Evolutionary conservation across 2,329 filamentous ascomycete species (phyloP), one percentile per base, ranked within the genome.

Genomic region (Didymella glomerata): DNA sequence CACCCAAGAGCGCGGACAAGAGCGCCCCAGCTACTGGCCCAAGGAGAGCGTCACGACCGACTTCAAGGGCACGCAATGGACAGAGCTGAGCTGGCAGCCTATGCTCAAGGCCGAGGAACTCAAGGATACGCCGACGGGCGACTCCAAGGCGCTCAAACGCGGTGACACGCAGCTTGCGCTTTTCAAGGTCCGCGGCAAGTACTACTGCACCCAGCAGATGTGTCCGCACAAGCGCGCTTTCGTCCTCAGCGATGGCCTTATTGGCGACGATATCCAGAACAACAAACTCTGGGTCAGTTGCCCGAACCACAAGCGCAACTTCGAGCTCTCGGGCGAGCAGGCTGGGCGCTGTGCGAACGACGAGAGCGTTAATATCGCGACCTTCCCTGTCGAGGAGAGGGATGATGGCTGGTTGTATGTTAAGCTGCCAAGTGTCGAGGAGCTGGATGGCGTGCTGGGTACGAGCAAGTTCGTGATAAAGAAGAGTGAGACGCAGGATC

Each of bases 201-300:
- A 89, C 82, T 94, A 94, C 76, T 90, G 91, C 58, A 90, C 90
- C 14, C 93, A 97, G 79, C 92, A 97, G 74, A 97, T 97, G 93
- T 97, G 93, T 75, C 93, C 93, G 10, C 92, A 96, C 80, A 95
- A 94, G 79, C 89, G 92, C 11, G 89, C 92, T 1, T 97, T 97
- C 71, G 89, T 93, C n/a, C 86, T 97, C 25, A 90, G 90, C 0
- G 93, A 97, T 73, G 92, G 92, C 1, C 80, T 97, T 9, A 85
- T 97, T 46, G 93, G 93, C 40, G 89, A 92, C 64, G 84, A 87
- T 61, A 62, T 75, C 59, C 76, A 82, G 44, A 83, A 76, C 52
- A 81, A 86, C 62, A 88, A 88, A 60, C 88, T 93, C n/a, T 96
- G 90, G 88, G 86, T 97, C 18, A 92, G 89, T 1, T 97, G 92